Base-by-base conservation (phyloP, 2,329 filamentous ascomycete genomes). In the Talaromyces funiculosus region DNA sequence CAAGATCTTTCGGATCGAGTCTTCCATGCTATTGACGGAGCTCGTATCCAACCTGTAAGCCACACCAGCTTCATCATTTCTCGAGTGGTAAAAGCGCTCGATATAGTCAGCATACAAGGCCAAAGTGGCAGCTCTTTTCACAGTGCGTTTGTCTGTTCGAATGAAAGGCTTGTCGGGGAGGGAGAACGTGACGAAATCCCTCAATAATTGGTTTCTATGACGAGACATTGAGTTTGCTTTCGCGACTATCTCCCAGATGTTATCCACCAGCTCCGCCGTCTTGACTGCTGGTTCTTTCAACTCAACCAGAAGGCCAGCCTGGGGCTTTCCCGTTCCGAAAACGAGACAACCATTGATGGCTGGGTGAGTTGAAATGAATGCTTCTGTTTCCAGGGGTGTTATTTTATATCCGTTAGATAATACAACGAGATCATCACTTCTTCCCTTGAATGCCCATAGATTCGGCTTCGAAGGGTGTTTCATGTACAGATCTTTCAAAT, bases 361-460 rank as follows among this genome's bases (percentile, higher is more conserved):
- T 9, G 63, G 60, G 29, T 67, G 65, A 14, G 61, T 62, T 9
- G 60, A 62, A 14, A 67, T 59, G 18, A 62, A 58, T 33, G 59
- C 60, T 42, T 67, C 65, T 26, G 62, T 63, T 14, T 62, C 60
- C 12, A 63, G 42, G 8, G 64, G 65, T 5, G 64, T 64, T 24
- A 67, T 64, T 29, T 67, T 67, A 42, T 67, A 65, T 5, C 65
- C 65, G 33, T 62, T 67, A 7, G 64, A 65, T 5, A 69, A 61
- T 14, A 68, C 63, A 31, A 69, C 61, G 26, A 69, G 57, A 62
- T 69, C 67, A 38, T 69, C 67, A 6, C 56, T 62, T 37, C 67
- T 63, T 22, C 67, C 67, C 24, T 58, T 59, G 59, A 64, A 69
- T 12, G 61, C 61, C 67, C 67, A 72, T 12, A 67, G 63, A 29